Evolutionary conservation across 345 rosid species (phyloP), one percentile per base, ranked within the genome.

Genomic region (Eucalyptus polybractea): DNA sequence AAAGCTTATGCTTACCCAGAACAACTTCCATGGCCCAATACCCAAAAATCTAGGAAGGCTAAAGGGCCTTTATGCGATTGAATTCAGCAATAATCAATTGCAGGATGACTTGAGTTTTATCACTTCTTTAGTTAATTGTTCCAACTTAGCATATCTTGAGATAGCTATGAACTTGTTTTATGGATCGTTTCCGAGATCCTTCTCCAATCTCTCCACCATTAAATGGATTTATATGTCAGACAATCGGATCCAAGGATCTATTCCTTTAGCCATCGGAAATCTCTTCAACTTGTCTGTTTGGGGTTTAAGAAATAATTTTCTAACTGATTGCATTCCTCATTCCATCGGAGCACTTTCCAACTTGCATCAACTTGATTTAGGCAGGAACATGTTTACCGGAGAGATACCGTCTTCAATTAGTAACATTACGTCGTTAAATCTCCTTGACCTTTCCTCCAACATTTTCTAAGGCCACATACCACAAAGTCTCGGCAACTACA

Each of bases 281-380:
- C 81, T 72, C 13, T 16, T 33, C 80, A 33, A 17, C 13, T 17
- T 69, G 80, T 33, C 80, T 33, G 0, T 1, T 1, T 8, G 9
- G 44, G 0, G 0, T 17, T 69, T 69, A 17, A 0, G 2, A 0
- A 0, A 7, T 17, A 69, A 69, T 16, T 33, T 17, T 9, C 7
- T 69, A 9, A 17, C 25, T 0, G 44, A 3, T 69, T 5, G 1
- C 1, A 17, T 69, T 69, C 44, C 80, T 4, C 6, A 69, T 16
- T 33, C 44, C 80, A 69, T 69, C 1, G 80, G 80, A 33, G 80
- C 80, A 69, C 13, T 69, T 33, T 5, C 3, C 13, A 4, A 3
- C 13, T 16, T 69, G 44, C 44, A 33, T 0, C 0, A 0, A 3
- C 24, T 33, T 16, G 0, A 0, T 17, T 17, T 69, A 2, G 0